These are phyloP conservation scores for Candida michaelii DNA, from an alignment of 805 yeast genomes.

Conservation along the genomic window DNA sequence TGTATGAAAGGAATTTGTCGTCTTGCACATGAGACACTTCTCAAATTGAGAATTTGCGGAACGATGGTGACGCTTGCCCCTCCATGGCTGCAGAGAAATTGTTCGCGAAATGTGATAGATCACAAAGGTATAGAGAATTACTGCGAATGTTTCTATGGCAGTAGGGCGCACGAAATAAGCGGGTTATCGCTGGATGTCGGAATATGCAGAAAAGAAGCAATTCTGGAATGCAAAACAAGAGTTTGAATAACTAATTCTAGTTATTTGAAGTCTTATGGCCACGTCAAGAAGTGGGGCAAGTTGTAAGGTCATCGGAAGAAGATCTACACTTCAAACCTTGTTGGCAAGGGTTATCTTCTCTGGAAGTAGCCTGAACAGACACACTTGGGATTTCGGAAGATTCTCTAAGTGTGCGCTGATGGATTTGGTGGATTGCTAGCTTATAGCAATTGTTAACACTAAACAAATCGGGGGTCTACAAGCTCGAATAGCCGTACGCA, in stretches of 20 bases:
- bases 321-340: conserved; percentile 28
- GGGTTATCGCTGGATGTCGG: not conserved
- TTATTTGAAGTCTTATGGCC: conserved; percentile 20
- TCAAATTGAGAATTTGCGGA: too few relatives aligned
- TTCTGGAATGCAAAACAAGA: not conserved
- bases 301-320: conserved; percentile 30
- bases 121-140: not conserved
- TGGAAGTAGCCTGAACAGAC: conserved; percentile 27
- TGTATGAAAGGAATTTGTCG: too few relatives aligned
- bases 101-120: not conserved
- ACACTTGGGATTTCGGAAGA: conserved; percentile 29
- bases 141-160: too few relatives aligned
- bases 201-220: not conserved
- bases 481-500: conserved; percentile 6
- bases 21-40: too few relatives aligned
- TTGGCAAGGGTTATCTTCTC: conserved; percentile 23
- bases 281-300: conserved; percentile 31
- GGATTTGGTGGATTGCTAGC: conserved; percentile 30
- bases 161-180: not conserved
- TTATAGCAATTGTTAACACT: conserved; percentile 12
- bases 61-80: too few relatives aligned
- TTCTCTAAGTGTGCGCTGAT: conserved; percentile 30
- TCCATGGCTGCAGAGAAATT: too few relatives aligned
- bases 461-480: conserved; percentile 12
- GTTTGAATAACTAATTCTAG: not conserved